A percentile compares a stretch with the other conserved stretches of the same genome.
Conservation (phyloP, 768 basidiomycete genomes). For the Coprinopsis strossmayeri region DNA sequence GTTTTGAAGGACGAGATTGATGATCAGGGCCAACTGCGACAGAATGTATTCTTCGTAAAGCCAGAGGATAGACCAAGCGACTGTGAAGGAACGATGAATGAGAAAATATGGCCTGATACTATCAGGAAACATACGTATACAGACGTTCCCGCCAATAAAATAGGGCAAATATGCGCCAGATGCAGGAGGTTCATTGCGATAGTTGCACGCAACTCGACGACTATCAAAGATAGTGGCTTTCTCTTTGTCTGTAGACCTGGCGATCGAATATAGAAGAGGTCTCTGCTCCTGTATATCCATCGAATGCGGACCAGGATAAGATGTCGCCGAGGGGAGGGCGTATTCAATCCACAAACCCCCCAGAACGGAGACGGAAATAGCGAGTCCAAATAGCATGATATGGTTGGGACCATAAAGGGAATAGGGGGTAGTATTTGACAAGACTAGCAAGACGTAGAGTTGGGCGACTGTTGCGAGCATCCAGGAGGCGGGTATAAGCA, state of each 20-base stretch:
- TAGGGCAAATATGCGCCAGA: neutral
- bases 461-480: neutral
- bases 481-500: neutral
- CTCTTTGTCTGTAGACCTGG: no score
- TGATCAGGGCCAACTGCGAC: conserved; percentile 5
- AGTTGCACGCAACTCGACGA: no score
- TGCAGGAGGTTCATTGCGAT: no score
- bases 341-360: neutral
- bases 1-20: conserved; percentile 8
- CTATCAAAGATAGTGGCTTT: no score
- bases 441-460: neutral
- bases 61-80: conserved; percentile 3
- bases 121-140: neutral
- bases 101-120: no score
- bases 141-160: neutral
- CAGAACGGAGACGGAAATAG: neutral
- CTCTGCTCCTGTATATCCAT: no score
- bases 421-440: no score
- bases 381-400: neutral
- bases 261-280: no score
- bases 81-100: neutral
- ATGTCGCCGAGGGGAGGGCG: neutral
- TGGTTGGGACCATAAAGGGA: neutral
- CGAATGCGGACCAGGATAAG: no score
- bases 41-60: neutral